Evolutionary conservation across 306 rosid genomes (phyloP).

Genomic region (Lathyrus aphaca): DNA sequence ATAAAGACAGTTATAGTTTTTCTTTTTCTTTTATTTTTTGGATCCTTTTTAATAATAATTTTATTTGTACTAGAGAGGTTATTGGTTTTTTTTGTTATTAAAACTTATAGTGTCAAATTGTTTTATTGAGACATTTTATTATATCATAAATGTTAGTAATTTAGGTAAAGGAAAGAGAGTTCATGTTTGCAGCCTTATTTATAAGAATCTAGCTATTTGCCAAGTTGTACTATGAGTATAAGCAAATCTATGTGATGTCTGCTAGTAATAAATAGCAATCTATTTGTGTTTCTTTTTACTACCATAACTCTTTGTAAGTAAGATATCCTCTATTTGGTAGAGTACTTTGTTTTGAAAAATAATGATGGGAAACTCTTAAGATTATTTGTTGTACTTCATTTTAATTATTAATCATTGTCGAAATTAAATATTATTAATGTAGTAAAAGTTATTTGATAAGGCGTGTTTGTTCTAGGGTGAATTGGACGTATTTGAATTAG

Average conservation of each 20-base stretch:
- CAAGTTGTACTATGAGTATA: background rate
- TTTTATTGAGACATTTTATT: too few species aligned
- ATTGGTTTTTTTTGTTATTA: too few species aligned
- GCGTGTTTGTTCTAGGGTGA: too few species aligned
- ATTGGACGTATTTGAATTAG: too few species aligned
- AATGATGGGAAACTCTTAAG: too few species aligned
- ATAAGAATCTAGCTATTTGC: slow-evolving; percentile 1
- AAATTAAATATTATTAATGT: too few species aligned
- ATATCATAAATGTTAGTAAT: background rate
- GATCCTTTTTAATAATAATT: too few species aligned
- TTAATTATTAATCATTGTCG: too few species aligned
- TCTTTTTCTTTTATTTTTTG: background rate
- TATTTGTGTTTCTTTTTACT: slow-evolving; percentile 1
- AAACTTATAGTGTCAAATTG: too few species aligned
- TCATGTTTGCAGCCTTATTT: background rate
- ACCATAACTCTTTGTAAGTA: background rate
- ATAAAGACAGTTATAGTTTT: slow-evolving; percentile 35
- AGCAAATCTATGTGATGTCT: slow-evolving; percentile 8
- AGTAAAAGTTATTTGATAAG: too few species aligned
- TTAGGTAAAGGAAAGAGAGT: background rate
- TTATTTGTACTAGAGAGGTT: too few species aligned
- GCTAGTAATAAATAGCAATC: background rate
- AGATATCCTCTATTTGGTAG: background rate
- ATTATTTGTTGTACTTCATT: too few species aligned
- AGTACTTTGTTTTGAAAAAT: background rate